Base-by-base conservation (phyloP, 2,329 filamentous ascomycete species). In the Diaporthe vaccinii region DNA sequence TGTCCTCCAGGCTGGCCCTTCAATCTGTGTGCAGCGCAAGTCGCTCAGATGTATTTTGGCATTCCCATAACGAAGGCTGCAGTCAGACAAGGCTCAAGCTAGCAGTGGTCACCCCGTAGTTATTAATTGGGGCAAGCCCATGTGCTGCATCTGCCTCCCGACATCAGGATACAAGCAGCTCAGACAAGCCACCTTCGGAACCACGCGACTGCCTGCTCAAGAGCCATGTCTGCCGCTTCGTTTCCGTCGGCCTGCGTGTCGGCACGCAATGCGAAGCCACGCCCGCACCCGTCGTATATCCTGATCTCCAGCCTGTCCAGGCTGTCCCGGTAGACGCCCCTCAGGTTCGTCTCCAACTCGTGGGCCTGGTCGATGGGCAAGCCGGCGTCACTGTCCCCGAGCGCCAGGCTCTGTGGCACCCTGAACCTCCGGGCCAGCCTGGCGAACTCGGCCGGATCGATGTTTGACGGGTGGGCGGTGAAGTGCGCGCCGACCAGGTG, bases 401-500 rank as follows among this genome's bases (percentile, higher is more conserved):
- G 59, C 15, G 78, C 77, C 41, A 81, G 74, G 53, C 73, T 77
- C 55, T 80, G 53, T 9, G 81, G 81, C 39, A 78, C 76, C 6
- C 31, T 28, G 31, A 75, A 76, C 22, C 41, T 25, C n/a, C 59
- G 72, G 14, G 79, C 76, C 5, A 65, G 70, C 17, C 79, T 77
- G 14, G 84, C 72, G 2, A 76, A 79, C 62, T 86, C 84, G 3
- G 25, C 78, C 0, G 83, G 83, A 5, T 84, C 67, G 0, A 85
- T 36, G 7, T 78, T 58, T 49, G 80, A 82, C 1, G 84, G 84
- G 76, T 85, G 84, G 14, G 80, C 81, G 8, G 81, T 82, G 76
- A 84, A 84, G 8, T 80, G 83, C 5, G 81, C 83, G 76, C 84
- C 81, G 61, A 85, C 79, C 22, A 86, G 79, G 1, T 77, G 77